A percentile compares a stretch with the other conserved stretches of the same genome.
Conservation (phyloP, 169 alveolate species). For the Eimeria sp. region DNA sequence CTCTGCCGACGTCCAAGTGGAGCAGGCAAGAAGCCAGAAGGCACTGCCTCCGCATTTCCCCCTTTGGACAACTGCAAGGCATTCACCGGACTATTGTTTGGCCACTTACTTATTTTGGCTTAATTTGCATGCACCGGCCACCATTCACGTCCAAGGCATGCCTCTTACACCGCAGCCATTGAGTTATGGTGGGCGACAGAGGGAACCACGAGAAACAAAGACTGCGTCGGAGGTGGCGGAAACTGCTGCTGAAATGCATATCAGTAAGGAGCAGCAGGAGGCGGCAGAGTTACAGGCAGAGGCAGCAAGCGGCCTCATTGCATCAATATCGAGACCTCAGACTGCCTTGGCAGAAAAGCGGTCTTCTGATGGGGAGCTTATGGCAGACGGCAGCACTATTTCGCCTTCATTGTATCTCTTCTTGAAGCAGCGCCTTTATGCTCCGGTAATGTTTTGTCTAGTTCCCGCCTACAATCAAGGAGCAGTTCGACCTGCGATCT, state of each 20-base stretch:
- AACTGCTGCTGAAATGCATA: constrained; percentile 69
- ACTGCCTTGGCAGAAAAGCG: constrained; percentile 75
- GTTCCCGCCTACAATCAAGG: not conserved
- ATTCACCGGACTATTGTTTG: constrained; percentile 93
- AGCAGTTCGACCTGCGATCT: not conserved
- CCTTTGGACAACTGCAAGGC: constrained; percentile 91
- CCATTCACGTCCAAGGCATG: constrained; percentile 91
- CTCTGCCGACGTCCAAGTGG: constrained; percentile 1
- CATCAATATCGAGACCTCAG: constrained; percentile 69
- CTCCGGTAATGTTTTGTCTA: constrained; percentile 47
- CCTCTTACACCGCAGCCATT: constrained; percentile 89
- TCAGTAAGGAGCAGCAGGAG: constrained; percentile 62
- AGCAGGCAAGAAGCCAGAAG: not conserved
- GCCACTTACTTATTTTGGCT: constrained; percentile 94
- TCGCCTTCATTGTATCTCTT: constrained; percentile 76
- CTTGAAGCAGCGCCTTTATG: constrained; percentile 84
- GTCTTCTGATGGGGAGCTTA: constrained; percentile 64
- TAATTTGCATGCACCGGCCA: constrained; percentile 91
- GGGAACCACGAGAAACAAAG: constrained; percentile 55
- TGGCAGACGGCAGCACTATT: constrained; percentile 41
- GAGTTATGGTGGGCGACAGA: constrained; percentile 50
- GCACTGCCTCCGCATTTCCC: constrained; percentile 89
- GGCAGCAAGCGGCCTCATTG: constrained; percentile 39
- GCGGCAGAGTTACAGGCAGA: constrained; percentile 44
- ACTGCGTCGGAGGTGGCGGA: constrained; percentile 42